These are phyloP conservation scores for Rhypophila decipiens DNA, from an alignment of 495 filamentous ascomycete species.

Conservation along the genomic window DNA sequence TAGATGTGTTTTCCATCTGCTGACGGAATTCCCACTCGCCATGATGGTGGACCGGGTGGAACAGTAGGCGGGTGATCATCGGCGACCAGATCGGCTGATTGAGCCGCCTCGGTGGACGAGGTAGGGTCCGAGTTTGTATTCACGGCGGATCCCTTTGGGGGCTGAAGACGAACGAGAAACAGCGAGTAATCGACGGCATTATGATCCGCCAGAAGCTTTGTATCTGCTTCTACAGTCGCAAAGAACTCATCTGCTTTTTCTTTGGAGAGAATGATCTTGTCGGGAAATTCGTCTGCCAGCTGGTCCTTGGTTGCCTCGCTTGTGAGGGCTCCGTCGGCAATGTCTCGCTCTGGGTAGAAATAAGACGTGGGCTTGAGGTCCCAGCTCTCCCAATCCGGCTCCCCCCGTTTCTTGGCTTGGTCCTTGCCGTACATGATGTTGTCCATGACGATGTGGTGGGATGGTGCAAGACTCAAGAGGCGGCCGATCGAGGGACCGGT, in stretches of 20 bases:
- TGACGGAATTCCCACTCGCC: slow-evolving; percentile 52
- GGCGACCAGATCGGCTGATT: slow-evolving; percentile 11
- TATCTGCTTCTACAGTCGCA: slow-evolving; percentile 47
- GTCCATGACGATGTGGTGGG: slow-evolving; percentile 68
- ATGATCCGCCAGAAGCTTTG: slow-evolving; percentile 48
- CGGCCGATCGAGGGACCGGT: slow-evolving; percentile 49
- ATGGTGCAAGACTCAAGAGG: slow-evolving; percentile 47
- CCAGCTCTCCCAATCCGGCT: slow-evolving; percentile 57
- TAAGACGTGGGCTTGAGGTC: slow-evolving; percentile 67
- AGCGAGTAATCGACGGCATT: slow-evolving; percentile 67
- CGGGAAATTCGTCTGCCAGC: slow-evolving; percentile 57
- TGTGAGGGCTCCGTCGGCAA: slow-evolving; percentile 52
- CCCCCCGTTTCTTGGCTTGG: slow-evolving; percentile 28
- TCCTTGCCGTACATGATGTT: slow-evolving; percentile 56
- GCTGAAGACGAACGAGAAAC: slow-evolving; percentile 52
- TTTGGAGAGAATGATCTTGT: slow-evolving; percentile 51
- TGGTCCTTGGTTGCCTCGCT: slow-evolving; percentile 52
- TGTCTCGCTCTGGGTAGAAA: slow-evolving; percentile 65
- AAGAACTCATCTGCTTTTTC: slow-evolving; percentile 47
- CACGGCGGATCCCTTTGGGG: no score
- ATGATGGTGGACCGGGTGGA: slow-evolving; percentile 34
- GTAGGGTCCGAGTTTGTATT: slow-evolving; percentile 13
- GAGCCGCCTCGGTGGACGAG: slow-evolving; percentile 9
- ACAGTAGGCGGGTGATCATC: slow-evolving; percentile 21
- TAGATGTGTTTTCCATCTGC: slow-evolving; percentile 59